These are phyloP conservation scores for Linaria vulgaris DNA, from an alignment of 257 asterid species.

Conservation along the genomic window DNA sequence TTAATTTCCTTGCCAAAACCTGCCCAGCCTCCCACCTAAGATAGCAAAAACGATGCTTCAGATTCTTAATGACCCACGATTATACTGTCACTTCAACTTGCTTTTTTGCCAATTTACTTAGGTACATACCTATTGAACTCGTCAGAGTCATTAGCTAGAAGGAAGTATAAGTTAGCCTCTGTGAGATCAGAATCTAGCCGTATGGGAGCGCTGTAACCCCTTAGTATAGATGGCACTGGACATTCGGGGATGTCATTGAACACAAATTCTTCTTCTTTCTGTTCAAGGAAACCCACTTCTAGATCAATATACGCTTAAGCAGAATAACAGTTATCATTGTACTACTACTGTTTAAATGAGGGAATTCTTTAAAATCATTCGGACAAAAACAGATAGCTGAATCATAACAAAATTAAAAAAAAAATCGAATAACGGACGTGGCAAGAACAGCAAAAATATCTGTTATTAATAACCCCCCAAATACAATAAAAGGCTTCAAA, in stretches of 20 bases:
- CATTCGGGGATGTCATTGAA: slow-evolving; percentile 53
- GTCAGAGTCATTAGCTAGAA: slow-evolving; percentile 80
- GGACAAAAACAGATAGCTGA: background rate
- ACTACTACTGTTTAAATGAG: background rate
- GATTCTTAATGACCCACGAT: background rate
- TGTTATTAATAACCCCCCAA: too few relatives aligned
- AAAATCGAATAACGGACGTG: background rate
- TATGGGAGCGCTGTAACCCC: slow-evolving; percentile 89
- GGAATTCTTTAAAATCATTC: background rate
- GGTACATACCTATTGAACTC: slow-evolving; percentile 75
- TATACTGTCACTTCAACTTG: background rate
- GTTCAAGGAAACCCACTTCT: slow-evolving; percentile 25
- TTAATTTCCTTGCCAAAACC: slow-evolving; percentile 70
- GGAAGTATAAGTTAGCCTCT: slow-evolving; percentile 64
- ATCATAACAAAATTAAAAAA: background rate
- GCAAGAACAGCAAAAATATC: too few relatives aligned
- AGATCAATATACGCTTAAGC: slow-evolving; percentile 14
- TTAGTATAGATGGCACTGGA: slow-evolving; percentile 67
- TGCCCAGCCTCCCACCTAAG: slow-evolving; percentile 88
- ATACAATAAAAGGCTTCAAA: too few relatives aligned
- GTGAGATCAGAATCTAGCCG: slow-evolving; percentile 74
- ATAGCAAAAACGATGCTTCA: slow-evolving; percentile 17
- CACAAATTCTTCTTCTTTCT: slow-evolving; percentile 79
- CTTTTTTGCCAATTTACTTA: background rate
- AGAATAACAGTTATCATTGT: background rate